Evolutionary conservation across 441 rosid species (phyloP).

Genomic region (Brassica balearica): DNA sequence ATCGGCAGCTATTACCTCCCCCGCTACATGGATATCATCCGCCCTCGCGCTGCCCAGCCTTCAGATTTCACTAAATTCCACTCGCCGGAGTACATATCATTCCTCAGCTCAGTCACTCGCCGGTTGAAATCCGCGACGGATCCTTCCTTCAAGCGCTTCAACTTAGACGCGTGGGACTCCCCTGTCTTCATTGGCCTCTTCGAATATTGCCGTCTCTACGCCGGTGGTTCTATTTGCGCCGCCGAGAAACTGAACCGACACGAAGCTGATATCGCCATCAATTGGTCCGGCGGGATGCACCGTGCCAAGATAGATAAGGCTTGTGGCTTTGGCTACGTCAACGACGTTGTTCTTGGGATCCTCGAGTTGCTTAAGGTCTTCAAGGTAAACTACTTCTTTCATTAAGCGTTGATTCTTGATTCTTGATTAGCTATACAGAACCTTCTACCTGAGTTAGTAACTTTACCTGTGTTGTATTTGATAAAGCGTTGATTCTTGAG

Average conservation of each 20-base stretch:
- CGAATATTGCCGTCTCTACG: background rate
- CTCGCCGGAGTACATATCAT: background rate
- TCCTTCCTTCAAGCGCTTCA: background rate
- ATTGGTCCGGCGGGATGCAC: slow-evolving; percentile 8
- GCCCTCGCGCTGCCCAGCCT: background rate
- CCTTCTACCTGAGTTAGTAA: background rate
- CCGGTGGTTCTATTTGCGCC: background rate
- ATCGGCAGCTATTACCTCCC: background rate
- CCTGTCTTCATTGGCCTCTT: background rate
- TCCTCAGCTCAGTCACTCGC: background rate
- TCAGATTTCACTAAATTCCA: background rate
- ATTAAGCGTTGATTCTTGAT: background rate
- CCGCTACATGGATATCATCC: background rate
- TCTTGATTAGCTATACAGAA: background rate
- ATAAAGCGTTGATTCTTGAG: too few species aligned
- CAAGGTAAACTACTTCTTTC: too few species aligned
- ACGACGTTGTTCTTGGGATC: slow-evolving; percentile 4
- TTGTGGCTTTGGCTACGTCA: slow-evolving; percentile 8
- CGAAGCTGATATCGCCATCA: background rate
- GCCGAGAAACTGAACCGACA: background rate
- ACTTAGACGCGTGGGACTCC: background rate
- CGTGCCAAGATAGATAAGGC: background rate
- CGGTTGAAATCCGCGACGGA: too few species aligned
- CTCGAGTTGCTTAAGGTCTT: slow-evolving; percentile 1
- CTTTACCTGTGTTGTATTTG: background rate